These are phyloP conservation scores for Hymenoscyphus infarciens DNA, from an alignment of 2,329 filamentous ascomycete species.

Conservation along the genomic window DNA sequence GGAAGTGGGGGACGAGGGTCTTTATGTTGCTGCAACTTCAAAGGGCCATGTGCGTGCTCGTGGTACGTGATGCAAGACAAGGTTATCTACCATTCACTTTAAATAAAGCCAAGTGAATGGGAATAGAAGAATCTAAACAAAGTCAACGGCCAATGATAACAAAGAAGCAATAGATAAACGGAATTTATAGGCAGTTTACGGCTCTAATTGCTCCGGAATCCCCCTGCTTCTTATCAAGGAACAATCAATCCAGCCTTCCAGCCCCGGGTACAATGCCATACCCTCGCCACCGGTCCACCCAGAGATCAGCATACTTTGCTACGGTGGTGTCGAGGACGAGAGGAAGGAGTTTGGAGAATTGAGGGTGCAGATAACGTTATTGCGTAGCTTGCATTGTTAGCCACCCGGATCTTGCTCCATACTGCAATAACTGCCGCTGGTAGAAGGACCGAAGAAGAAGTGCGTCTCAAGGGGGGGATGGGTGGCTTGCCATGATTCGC, in stretches of 20 bases:
- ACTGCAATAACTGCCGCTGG: not conserved
- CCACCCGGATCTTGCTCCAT: not conserved
- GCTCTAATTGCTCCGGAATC: not conserved
- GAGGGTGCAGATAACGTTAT: not conserved
- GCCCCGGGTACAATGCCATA: not conserved
- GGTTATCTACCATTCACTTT: slow-evolving; percentile 1
- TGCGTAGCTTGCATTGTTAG: not conserved
- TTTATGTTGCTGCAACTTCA: slow-evolving; percentile 2
- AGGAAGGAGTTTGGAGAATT: not conserved
- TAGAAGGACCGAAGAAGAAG: slow-evolving; percentile 9
- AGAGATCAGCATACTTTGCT: not conserved
- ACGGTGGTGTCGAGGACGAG: not conserved
- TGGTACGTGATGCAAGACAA: not conserved
- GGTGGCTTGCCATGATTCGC: slow-evolving; percentile 1
- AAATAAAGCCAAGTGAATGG: not conserved
- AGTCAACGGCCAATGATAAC: not conserved
- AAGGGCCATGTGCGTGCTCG: not conserved
- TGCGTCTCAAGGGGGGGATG: not conserved
- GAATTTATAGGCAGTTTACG: slow-evolving; percentile 1
- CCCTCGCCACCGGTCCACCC: not conserved
- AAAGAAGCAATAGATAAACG: not conserved
- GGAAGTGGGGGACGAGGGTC: slow-evolving; percentile 1
- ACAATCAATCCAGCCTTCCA: not conserved
- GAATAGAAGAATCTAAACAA: not conserved
- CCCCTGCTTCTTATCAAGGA: not conserved